Evolutionary conservation across 768 basidiomycete species (phyloP), one percentile per base, ranked within the genome.

Genomic region (Panaeolus papilionaceus): DNA sequence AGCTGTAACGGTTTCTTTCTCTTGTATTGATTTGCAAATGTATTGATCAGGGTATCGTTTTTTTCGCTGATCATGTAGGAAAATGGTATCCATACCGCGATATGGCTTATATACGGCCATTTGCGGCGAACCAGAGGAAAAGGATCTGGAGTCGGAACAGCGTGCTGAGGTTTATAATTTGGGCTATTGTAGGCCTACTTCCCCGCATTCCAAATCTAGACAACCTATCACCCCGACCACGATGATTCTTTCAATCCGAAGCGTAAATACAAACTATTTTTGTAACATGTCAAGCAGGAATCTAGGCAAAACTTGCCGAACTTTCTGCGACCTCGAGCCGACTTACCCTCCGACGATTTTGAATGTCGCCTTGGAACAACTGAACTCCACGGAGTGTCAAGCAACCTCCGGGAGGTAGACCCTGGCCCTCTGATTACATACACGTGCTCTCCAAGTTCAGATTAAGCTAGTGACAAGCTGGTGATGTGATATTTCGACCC

Each of bases 61-160:
- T 44, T 16, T 44, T 16, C 64, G 45, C 40, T 16, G 33, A 33
- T 33, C 33, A 38, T 74, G 9, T 66, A 87, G 85, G 88, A 90
- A 80, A 77, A 86, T 64, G 89, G 89, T 40, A 86, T 89, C 6
- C 81, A 81, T 64, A 82, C 80, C n/a, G 87, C 89, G 9, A 86
- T 90, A 38, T 76, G 81, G 42, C 80, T 82, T 5, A 85, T 91
- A 42, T 86, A 87, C 70, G 85, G 81, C 2, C 87, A 89, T 73
- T 79, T 89, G 18, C 73, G 76, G 23, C 76, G 78, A 20, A 78
- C 54, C 10, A 33, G 20, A 58, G 54, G 54, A 7, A 37, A 58
- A 28, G 12, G 54, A 14, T 58, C 26, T 28, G 54, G 54, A 33
- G 54, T 58, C 54, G 54, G 54, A 33, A 58, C 54, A 28, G 54